Conservation (phyloP, 2,329 filamentous ascomycete species). For the Fusarium luffae region DNA sequence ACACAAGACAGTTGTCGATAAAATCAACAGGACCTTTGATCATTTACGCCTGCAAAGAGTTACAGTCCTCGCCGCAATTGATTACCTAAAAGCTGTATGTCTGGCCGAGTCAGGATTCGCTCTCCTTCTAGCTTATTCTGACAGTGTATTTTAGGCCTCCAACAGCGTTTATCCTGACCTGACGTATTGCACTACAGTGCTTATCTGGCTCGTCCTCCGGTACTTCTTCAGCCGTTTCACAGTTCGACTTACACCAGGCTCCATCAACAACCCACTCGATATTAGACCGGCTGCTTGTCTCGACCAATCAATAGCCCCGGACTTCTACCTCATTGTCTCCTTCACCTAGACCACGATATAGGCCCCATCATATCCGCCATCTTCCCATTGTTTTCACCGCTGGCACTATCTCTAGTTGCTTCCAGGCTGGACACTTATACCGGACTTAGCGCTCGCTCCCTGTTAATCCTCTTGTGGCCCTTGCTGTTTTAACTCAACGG, state of each 20-base stretch:
- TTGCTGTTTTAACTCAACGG: constrained; percentile 16
- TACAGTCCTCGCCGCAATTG: background rate
- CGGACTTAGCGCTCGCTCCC: background rate
- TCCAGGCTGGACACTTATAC: background rate
- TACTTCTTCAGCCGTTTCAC: constrained; percentile 10
- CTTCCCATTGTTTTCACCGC: constrained; percentile 17
- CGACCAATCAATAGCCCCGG: constrained; percentile 26
- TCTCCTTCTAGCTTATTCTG: constrained; percentile 4
- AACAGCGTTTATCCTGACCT: constrained; percentile 2
- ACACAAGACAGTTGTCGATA: background rate
- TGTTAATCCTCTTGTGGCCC: constrained; percentile 15
- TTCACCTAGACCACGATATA: constrained; percentile 19
- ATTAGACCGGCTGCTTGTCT: constrained; percentile 2
- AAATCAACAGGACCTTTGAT: background rate
- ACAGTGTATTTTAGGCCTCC: background rate
- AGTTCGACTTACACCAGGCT: constrained; percentile 35
- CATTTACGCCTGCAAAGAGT: background rate
- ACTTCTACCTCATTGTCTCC: constrained; percentile 6
- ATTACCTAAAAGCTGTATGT: background rate
- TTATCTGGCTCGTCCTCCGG: background rate
- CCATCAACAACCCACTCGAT: constrained; percentile 34
- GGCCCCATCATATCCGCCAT: constrained; percentile 19
- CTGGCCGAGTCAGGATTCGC: background rate
- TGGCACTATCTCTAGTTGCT: constrained; percentile 13
- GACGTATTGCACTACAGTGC: background rate